These are phyloP conservation scores for Akebia trifoliata DNA, from an alignment of 164 flowering plant species.

Conservation along the genomic window DNA sequence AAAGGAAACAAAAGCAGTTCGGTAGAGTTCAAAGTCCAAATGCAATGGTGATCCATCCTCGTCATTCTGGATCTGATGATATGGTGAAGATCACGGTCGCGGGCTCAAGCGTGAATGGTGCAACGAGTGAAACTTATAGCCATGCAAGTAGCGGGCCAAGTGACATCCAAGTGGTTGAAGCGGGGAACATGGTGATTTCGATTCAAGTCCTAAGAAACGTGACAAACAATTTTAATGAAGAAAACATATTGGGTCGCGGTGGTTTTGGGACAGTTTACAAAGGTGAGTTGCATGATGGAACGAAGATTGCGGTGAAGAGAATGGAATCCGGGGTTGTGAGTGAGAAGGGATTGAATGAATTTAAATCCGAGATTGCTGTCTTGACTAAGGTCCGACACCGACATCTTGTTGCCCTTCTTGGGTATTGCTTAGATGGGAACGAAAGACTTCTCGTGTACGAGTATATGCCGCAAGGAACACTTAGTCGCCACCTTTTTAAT, in stretches of 20 bases:
- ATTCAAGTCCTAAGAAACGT: conserved; percentile 73
- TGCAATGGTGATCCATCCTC: conserved; percentile 58
- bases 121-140: conserved; percentile 33
- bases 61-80: conserved; percentile 56
- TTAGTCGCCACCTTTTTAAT: conserved; percentile 58
- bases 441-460: conserved; percentile 90
- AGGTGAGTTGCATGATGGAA: conserved; percentile 92
- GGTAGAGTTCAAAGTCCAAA: conserved; percentile 50
- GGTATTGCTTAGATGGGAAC: conserved; percentile 83
- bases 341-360: conserved; percentile 77
- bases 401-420: conserved; percentile 75
- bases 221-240: conserved; percentile 76
- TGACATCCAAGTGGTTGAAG: conserved; percentile 56
- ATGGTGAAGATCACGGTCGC: conserved; percentile 60
- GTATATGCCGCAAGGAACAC: conserved; percentile 92
- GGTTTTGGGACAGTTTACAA: conserved; percentile 96
- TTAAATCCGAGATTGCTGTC: conserved; percentile 85
- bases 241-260: conserved; percentile 74
- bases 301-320: conserved; percentile 92
- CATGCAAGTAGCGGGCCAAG: conserved; percentile 40
- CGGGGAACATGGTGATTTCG: conserved; percentile 75
- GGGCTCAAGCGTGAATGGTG: conserved; percentile 33
- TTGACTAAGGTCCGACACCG: conserved; percentile 87
- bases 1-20: conserved; percentile 30
- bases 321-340: conserved; percentile 71